These are phyloP conservation scores for Vanrija sp. DNA, from an alignment of 1,284 basidiomycete species.

Conservation along the genomic window DNA sequence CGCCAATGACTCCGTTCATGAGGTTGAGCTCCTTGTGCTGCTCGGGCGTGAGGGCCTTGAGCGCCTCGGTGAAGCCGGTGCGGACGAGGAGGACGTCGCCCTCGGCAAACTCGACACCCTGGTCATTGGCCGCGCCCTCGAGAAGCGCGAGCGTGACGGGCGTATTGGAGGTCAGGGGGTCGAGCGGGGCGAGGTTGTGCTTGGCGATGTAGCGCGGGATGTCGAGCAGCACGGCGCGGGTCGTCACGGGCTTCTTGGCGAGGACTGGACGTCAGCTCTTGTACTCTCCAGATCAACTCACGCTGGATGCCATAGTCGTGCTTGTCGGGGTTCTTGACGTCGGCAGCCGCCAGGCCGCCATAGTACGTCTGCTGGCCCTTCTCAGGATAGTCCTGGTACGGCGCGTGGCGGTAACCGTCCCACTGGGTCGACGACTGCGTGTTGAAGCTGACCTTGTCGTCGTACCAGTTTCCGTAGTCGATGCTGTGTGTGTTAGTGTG, in stretches of 20 bases:
- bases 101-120: constrained; percentile 31
- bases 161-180: constrained; percentile 33
- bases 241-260: constrained; percentile 16
- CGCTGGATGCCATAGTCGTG: constrained; percentile 9
- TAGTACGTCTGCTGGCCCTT: constrained; percentile 15
- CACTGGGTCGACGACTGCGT: constrained; percentile 49
- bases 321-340: constrained; percentile 8
- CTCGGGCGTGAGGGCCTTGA: constrained; percentile 27
- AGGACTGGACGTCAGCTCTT: constrained; percentile 3
- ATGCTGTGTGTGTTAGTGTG: neutral
- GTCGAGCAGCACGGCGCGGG: constrained; percentile 19
- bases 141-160: constrained; percentile 30
- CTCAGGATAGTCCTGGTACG: constrained; percentile 16
- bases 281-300: constrained; percentile 8
- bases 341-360: constrained; percentile 8
- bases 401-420: constrained; percentile 48
- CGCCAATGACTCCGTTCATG: constrained; percentile 19
- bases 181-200: constrained; percentile 38
- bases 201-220: constrained; percentile 31
- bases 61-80: constrained; percentile 46
- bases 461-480: constrained; percentile 12
- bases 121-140: constrained; percentile 22
- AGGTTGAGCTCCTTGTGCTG: constrained; percentile 18
- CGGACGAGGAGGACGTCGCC: constrained; percentile 47
- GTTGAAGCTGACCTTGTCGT: constrained; percentile 45